Base-by-base conservation (phyloP, 306 rosid species). In the Alnus glutinosa region DNA sequence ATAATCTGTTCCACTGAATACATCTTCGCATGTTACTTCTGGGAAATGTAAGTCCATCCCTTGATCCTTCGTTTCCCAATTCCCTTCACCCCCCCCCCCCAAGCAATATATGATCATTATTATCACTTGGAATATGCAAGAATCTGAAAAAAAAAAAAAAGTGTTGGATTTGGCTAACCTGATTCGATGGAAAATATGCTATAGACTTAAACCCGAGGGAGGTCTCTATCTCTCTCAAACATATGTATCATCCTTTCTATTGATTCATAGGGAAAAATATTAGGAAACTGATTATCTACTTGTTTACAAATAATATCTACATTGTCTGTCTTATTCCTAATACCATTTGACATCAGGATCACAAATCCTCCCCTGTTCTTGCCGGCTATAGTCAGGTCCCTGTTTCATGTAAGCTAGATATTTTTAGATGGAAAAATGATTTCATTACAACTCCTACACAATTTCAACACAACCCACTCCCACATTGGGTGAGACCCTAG, bases 1-100 rank as follows among this genome's bases (percentile, higher is more conserved):
- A 68, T 76, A 75, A 78, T 74, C 83, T 92, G 69, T 77, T 87
- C 54, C 70, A 76, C 79, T 91, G 82, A 92, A 23, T 81, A 7
- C 44, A 51, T 28, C 34, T 55, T 76, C 50, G 68, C 68, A 36
- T 7, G 52, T 34, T 48, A 18, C 67, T 58, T 68, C 66, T 37
- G 54, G 23, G 69, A 72, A 58, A 59, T 62, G 34, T 62, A 69
- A 73, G 52, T 37, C 81, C 37, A 75, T 4, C 47, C n/a, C 63
- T 55, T 55, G 28, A 50, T 51, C 44, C 51, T 30, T 37, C 16
- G 4, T 72, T 75, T 30, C 4, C 4, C 0, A 4, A 9, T 19
- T 10, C 13, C 47, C 32, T 8, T 2, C 42, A 0, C 28, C 28
- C 28, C 28, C 28, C 28, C 28, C 28, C 28, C 28, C 28, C 28